A percentile compares a stretch with the other conserved stretches of the same genome.
Evolutionary conservation across 257 asterid genomes (phyloP).

Genomic region (Ajuga chamaepitys): DNA sequence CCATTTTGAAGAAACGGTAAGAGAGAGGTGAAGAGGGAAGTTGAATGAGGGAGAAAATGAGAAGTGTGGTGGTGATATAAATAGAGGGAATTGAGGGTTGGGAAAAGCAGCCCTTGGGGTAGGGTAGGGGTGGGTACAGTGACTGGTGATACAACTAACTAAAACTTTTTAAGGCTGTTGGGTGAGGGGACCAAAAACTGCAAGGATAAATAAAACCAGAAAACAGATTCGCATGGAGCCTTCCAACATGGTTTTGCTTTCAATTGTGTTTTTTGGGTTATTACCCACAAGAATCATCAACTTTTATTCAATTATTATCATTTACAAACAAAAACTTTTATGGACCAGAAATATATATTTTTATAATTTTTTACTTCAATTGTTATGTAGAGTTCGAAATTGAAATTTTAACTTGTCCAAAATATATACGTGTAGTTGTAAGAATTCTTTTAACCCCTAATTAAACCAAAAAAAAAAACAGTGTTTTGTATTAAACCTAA

Average conservation of each 20-base stretch:
- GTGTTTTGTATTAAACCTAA: too few relatives aligned
- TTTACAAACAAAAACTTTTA: too few relatives aligned
- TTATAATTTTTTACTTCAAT: too few relatives aligned
- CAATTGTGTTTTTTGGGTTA: background rate
- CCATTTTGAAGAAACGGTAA: slow-evolving; percentile 18
- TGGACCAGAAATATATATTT: too few relatives aligned
- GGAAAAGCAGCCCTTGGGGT: background rate
- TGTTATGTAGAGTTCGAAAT: too few relatives aligned
- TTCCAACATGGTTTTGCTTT: background rate
- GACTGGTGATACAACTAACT: slow-evolving; percentile 21
- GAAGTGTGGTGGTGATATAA: slow-evolving; percentile 24
- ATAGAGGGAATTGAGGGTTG: slow-evolving; percentile 16
- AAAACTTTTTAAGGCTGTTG: slow-evolving; percentile 22
- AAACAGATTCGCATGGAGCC: slow-evolving; percentile 13
- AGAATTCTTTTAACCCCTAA: too few relatives aligned
- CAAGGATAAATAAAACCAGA: background rate
- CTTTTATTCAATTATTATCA: background rate
- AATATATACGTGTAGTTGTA: too few relatives aligned
- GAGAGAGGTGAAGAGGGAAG: background rate
- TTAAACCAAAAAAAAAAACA: too few relatives aligned
- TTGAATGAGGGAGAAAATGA: slow-evolving; percentile 8
- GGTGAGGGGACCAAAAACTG: slow-evolving; percentile 28
- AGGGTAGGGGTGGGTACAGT: background rate
- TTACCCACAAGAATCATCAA: too few relatives aligned
- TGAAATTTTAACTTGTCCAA: too few relatives aligned